Percentiles rank a stretch among this genome's conserved stretches.
phyloP scores from a whole-genome alignment of 208 protist species.

The Ichthyophonus hoferi region DNA sequence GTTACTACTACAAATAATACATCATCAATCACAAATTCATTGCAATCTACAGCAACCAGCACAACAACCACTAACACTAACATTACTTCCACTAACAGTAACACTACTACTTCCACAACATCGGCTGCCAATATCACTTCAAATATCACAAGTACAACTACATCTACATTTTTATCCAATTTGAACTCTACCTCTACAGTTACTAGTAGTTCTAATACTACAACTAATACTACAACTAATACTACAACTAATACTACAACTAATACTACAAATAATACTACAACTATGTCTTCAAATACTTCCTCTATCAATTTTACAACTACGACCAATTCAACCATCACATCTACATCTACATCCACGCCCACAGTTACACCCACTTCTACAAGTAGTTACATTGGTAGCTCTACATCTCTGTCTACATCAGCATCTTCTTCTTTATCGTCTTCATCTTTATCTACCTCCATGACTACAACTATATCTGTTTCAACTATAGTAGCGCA shows the following conservation, averaged over 20 bases:
- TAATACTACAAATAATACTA: not conserved
- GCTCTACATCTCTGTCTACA: not conserved
- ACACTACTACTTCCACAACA: not conserved
- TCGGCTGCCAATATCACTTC: not conserved
- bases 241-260: not conserved
- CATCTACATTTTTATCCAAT: not conserved
- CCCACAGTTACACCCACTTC: not conserved
- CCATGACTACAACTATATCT: not conserved
- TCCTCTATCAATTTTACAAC: not conserved
- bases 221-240: not conserved
- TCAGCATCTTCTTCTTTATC: not conserved
- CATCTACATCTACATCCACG: not conserved
- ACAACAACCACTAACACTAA: not conserved
- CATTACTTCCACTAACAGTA: not conserved
- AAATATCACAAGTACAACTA: not conserved
- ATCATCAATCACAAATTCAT: not conserved
- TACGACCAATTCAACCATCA: not conserved
- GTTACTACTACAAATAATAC: too few relatives aligned
- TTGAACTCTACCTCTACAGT: not conserved
- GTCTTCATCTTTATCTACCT: not conserved
- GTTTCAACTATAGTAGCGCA: not conserved
- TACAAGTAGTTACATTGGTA: not conserved
- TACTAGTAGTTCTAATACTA: not conserved
- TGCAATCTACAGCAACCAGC: not conserved
- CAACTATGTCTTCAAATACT: not conserved